Conservation (phyloP, 352 stramenopile genomes). For the Phytophthora cryptogea region DNA sequence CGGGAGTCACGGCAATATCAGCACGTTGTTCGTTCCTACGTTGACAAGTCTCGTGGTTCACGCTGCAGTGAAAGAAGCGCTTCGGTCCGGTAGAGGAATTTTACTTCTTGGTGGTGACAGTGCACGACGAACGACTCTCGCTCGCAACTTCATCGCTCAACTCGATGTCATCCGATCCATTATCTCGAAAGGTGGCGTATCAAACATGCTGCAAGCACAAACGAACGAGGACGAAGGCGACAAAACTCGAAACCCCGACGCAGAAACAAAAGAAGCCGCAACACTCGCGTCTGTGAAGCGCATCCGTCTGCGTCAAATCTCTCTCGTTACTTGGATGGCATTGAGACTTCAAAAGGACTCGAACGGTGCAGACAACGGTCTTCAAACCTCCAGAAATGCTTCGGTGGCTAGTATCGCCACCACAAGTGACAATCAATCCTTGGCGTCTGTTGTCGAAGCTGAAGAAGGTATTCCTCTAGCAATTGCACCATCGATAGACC, state of each 20-base stretch:
- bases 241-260: conserved; percentile 5
- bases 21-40: conserved; percentile 49
- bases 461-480: conserved; percentile 16
- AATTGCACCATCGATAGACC: conserved; percentile 17
- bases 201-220: neutral
- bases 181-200: conserved; percentile 11
- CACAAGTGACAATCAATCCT: neutral
- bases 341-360: conserved; percentile 30
- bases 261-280: conserved; percentile 12
- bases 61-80: conserved; percentile 38
- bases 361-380: neutral
- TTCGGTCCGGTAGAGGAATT: conserved; percentile 41
- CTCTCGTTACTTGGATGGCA: conserved; percentile 43
- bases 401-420: conserved; percentile 4
- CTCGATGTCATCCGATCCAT: conserved; percentile 25
- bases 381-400: neutral
- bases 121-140: conserved; percentile 38
- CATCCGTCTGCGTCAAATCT: conserved; percentile 52
- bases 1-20: conserved; percentile 5
- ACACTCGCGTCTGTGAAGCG: conserved; percentile 45
- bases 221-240: neutral
- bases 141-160: conserved; percentile 45
- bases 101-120: conserved; percentile 41
- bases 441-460: conserved; percentile 17
- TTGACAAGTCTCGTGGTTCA: conserved; percentile 48